Evolutionary conservation across 1,139 yeast genomes (phyloP).

Genomic region (Yamadazyma dendronema): DNA sequence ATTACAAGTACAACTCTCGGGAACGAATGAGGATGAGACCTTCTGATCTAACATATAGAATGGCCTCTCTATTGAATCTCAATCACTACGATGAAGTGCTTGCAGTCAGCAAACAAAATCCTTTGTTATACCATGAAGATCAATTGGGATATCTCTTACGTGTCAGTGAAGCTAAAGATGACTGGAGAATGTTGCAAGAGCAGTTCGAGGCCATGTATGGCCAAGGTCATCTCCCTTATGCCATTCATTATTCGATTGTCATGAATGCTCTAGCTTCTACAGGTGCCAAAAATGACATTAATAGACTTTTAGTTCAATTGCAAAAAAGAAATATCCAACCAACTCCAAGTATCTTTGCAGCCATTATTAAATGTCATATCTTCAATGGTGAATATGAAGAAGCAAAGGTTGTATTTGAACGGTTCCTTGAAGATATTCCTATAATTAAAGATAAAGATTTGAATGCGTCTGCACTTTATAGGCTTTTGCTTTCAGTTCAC

Average conservation of each 20-base stretch:
- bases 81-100: conserved; percentile 25
- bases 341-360: conserved; percentile 42
- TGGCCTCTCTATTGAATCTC: conserved; percentile 27
- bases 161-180: conserved; percentile 50
- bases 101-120: conserved; percentile 22
- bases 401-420: conserved; percentile 27
- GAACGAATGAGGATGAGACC: conserved; percentile 9
- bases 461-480: conserved; percentile 9
- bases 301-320: conserved; percentile 50
- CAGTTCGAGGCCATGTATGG: conserved; percentile 64
- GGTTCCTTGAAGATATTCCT: conserved; percentile 14
- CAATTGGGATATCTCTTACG: conserved; percentile 46
- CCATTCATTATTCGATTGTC: conserved; percentile 60
- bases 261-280: conserved; percentile 60
- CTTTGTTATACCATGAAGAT: conserved; percentile 29
- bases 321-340: conserved; percentile 49
- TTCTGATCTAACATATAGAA: conserved; percentile 28
- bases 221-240: conserved; percentile 53
- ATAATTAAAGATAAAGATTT: conserved; percentile 4
- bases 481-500: conserved; percentile 36
- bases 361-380: conserved; percentile 49
- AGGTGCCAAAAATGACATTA: conserved; percentile 56
- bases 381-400: conserved; percentile 44
- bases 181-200: conserved; percentile 61
- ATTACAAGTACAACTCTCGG: conserved; percentile 18